Base-by-base conservation (phyloP, 257 asterid genomes). In the Penstemon newberryi region DNA sequence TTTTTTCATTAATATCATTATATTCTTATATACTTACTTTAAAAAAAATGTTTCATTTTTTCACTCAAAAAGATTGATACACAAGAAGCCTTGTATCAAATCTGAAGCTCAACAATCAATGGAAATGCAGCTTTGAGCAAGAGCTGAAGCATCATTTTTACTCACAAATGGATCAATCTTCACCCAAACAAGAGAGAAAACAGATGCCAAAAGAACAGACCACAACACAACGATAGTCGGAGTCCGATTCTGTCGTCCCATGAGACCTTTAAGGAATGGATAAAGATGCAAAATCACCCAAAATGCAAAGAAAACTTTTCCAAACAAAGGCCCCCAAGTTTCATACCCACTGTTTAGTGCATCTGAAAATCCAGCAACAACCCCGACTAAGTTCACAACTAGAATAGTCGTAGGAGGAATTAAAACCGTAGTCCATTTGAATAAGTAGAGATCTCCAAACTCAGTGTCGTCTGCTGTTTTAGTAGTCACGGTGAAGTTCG, bases 141-240 rank as follows among this genome's bases (percentile, higher is more conserved):
- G 67, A 0, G 76, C 56, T 2, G 96, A 66, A 2, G 87, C 75
- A 67, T 82, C 93, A 40, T 80, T 78, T 5, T 74, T 66, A 81
- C 75, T 69, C 50, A 87, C 87, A 67, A 94, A 94, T 8, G 99
- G 99, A 68, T 94, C 79, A 10, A 94, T 89, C 87, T 84, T 91
- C 18, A 94, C 97, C 99, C 99, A 94, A 6, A 94, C 86, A 39
- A 94, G 96, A 18, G 97, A 90, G 81, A 94, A 94, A 42, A 94
- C 96, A 11, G 99, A 94, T 0, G 99, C 99, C 65, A 94, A 75
- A 40, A 94, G 95, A 4, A 94, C 91, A 15, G 99, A 93, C 99
- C 99, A 93, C 44, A 93, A 9, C 3, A 93, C 75, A 8, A 93
- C 97, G 42, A 93, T 87, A 6, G 97, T 93, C 7, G 99, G 97